A percentile compares a stretch with the other conserved stretches of the same genome.
These are phyloP conservation scores for Candida andamanensis DNA, from an alignment of 805 yeast genomes.

Conservation along the genomic window DNA sequence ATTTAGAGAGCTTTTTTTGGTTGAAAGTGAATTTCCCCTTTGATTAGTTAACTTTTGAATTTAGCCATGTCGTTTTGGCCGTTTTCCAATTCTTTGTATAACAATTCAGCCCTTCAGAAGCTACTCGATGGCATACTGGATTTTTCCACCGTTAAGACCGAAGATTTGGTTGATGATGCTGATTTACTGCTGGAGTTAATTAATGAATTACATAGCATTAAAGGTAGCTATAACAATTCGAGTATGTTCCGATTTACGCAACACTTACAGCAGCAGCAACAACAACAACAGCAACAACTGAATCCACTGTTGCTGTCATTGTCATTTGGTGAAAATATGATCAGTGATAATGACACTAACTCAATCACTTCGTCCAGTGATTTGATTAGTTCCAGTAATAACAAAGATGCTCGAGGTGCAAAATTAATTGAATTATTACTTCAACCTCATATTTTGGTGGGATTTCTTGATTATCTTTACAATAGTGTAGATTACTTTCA, in stretches of 20 bases:
- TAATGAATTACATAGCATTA: constrained; percentile 32
- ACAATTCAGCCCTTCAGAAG: constrained; percentile 35
- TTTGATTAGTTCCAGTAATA: constrained; percentile 17
- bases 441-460: constrained; percentile 67
- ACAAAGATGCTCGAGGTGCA: constrained; percentile 33
- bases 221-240: constrained; percentile 27
- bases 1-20: too few relatives aligned
- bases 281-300: constrained; percentile 4
- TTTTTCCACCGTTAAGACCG: constrained; percentile 24
- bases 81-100: constrained; percentile 32
- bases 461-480: constrained; percentile 64
- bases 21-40: too few relatives aligned
- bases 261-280: constrained; percentile 14
- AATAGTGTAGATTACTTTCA: constrained; percentile 43
- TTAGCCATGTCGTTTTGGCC: constrained; percentile 44
- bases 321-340: constrained; percentile 1
- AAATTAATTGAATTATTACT: constrained; percentile 74
- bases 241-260: constrained; percentile 25
- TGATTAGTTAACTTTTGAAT: too few relatives aligned
- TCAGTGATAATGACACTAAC: constrained; percentile 21
- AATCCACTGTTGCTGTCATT: constrained; percentile 1
- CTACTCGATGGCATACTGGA: constrained; percentile 35
- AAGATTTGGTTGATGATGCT: constrained; percentile 29
- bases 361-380: constrained; percentile 30
- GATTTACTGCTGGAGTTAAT: constrained; percentile 32